Evolutionary conservation across 495 filamentous ascomycete species (phyloP), one percentile per base, ranked within the genome.

Genomic region (Trichocladium uniseriatum): DNA sequence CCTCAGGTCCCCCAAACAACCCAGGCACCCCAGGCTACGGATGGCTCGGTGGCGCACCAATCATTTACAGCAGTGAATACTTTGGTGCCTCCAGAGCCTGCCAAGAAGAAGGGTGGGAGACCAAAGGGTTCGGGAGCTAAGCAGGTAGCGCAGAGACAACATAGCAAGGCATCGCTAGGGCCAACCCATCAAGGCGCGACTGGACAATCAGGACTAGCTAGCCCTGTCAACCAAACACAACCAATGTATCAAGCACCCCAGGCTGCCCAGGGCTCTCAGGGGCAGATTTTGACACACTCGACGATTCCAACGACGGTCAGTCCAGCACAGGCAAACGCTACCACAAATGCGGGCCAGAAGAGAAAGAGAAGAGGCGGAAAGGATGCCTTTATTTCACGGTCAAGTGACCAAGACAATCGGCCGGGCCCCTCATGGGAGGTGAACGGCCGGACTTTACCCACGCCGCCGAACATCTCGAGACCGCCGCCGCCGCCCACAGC

Each of bases 1-100:
- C 38, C 55, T 20, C 56, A 53, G 21, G 16, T 35, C 16, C 13
- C 53, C 22, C 47, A 52, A 16, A 11, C 29, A 13, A 31, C 41
- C 28, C 50, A 53, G 11, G 19, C 34, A n/a, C 15, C 32, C 8
- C 43, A 32, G 6, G 0, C 1, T 9, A 15, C 38, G 6, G 46
- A 35, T 5, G 43, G 5, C 15, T 10, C 21, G 31, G 21, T 9
- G 24, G 47, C 35, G 8, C 54, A 54, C n/a, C 51, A 45, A 19
- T 53, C 60, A 3, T 63, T 60, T 31, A 63, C 57, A 19, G 57
- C 60, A 18, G 60, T 58, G 38, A 63, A 63, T 19, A 27, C 24
- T n/a, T 49, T 52, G 7, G 27, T 34, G 5, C 14, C 40, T 10
- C 34, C 44, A 21, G 46, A 19, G 24, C 18, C 56, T n/a, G 11